A percentile compares a stretch with the other conserved stretches of the same genome.
phyloP scores from a whole-genome alignment of 2,329 filamentous ascomycete genomes.

The Exophiala calicioides region DNA sequence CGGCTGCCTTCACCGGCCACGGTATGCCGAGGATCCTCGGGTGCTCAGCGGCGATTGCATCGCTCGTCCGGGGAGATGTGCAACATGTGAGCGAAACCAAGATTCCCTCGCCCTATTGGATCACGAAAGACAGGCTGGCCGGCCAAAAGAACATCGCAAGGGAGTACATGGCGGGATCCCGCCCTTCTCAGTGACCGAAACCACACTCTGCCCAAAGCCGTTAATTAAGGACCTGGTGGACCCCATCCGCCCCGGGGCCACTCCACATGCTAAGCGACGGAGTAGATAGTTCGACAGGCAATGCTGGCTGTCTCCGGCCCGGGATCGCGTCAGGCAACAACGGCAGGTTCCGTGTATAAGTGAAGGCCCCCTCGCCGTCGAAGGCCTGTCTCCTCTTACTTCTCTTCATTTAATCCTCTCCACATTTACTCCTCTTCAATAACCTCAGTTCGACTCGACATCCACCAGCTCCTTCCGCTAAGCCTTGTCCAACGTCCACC shows the following conservation, averaged over 20 bases:
- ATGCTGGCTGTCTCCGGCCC: too few species aligned
- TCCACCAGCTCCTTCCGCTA: not conserved
- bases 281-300: too few species aligned
- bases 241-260: not conserved
- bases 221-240: not conserved
- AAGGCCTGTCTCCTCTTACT: too few species aligned
- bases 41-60: slow-evolving; percentile 57
- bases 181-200: slow-evolving; percentile 7
- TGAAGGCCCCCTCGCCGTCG: too few species aligned
- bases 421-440: too few species aligned
- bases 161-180: slow-evolving; percentile 26
- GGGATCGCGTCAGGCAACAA: too few species aligned
- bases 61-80: slow-evolving; percentile 28
- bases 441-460: not conserved
- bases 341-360: too few species aligned
- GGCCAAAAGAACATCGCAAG: slow-evolving; percentile 12
- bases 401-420: too few species aligned
- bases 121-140: slow-evolving; percentile 33
- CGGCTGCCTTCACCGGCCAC: slow-evolving; percentile 65
- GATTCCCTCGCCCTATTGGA: slow-evolving; percentile 39
- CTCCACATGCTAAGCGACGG: too few species aligned
- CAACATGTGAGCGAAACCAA: slow-evolving; percentile 33
- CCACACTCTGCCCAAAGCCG: not conserved
- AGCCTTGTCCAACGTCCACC: not conserved
- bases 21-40: slow-evolving; percentile 64